phyloP scores from a whole-genome alignment of 2,329 filamentous ascomycete genomes.

The Sclerotinia nivalis region DNA sequence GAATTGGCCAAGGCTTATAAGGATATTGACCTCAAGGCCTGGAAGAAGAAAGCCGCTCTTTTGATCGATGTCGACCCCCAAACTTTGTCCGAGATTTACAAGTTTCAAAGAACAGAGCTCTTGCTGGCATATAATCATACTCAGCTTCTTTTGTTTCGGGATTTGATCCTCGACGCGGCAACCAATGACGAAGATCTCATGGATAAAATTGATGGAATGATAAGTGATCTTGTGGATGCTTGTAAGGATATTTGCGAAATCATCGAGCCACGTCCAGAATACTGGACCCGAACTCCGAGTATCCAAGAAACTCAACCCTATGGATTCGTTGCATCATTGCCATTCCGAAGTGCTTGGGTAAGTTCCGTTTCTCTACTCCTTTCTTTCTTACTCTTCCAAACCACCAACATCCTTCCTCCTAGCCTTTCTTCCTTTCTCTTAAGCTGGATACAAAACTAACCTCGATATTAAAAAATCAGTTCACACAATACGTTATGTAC shows the following conservation, averaged over 20 bases:
- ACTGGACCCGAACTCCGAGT: neutral
- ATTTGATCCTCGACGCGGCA: neutral
- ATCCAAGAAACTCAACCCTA: neutral
- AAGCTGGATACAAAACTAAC: neutral
- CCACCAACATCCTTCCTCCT: neutral
- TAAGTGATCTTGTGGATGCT: neutral
- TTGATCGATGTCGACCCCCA: neutral
- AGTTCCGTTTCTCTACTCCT: no score
- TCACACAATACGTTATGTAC: neutral
- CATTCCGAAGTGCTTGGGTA: conserved; percentile 8
- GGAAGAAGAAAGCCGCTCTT: conserved; percentile 1
- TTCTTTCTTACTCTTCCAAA: neutral
- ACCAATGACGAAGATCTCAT: neutral
- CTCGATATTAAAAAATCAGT: neutral
- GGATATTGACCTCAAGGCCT: neutral
- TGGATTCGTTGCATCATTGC: neutral
- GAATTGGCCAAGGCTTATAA: neutral
- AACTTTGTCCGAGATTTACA: neutral
- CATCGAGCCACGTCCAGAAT: neutral
- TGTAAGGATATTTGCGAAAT: neutral
- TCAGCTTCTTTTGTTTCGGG: neutral
- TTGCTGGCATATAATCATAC: neutral
- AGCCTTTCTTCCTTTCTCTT: no score
- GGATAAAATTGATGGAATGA: neutral
- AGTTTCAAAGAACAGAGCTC: neutral